Evolutionary conservation across 2,329 filamentous ascomycete species (phyloP).

Genomic region (Aspergillus sp.): DNA sequence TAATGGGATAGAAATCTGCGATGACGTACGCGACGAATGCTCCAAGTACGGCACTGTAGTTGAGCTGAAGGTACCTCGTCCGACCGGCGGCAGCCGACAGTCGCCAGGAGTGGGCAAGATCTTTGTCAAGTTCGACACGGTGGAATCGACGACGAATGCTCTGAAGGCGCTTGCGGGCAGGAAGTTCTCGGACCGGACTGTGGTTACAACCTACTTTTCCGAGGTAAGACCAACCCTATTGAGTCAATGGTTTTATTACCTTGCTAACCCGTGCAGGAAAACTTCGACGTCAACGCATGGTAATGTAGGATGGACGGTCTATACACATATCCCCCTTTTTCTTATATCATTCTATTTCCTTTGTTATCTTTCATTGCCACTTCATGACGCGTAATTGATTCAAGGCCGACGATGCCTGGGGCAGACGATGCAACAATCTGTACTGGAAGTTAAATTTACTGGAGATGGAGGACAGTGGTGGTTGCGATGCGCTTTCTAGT

Average conservation of each 20-base stretch:
- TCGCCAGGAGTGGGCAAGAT: slow-evolving; percentile 95
- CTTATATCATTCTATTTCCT: not conserved
- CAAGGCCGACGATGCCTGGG: not conserved
- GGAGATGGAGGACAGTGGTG: not conserved
- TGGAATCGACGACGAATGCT: slow-evolving; percentile 78
- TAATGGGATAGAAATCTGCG: slow-evolving; percentile 75
- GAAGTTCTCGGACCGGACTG: slow-evolving; percentile 94
- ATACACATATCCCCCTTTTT: not conserved
- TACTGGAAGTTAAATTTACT: not conserved
- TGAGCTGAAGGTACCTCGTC: slow-evolving; percentile 90
- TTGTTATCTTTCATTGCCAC: not conserved
- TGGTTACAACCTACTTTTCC: slow-evolving; percentile 93
- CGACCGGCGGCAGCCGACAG: slow-evolving; percentile 77
- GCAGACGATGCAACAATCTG: slow-evolving; percentile 9
- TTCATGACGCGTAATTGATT: slow-evolving; percentile 11
- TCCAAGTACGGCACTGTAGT: slow-evolving; percentile 82
- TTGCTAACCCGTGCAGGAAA: slow-evolving; percentile 63
- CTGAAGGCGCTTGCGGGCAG: slow-evolving; percentile 86
- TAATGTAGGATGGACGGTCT: slow-evolving; percentile 46
- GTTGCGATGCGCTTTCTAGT: not conserved
- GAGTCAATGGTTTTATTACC: not conserved
- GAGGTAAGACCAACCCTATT: slow-evolving; percentile 62
- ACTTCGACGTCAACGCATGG: slow-evolving; percentile 91
- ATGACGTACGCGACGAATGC: slow-evolving; percentile 93
- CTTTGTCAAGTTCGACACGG: slow-evolving; percentile 85